phyloP scores from a whole-genome alignment of 139 green algal species.

The Closterium sp. region DNA sequence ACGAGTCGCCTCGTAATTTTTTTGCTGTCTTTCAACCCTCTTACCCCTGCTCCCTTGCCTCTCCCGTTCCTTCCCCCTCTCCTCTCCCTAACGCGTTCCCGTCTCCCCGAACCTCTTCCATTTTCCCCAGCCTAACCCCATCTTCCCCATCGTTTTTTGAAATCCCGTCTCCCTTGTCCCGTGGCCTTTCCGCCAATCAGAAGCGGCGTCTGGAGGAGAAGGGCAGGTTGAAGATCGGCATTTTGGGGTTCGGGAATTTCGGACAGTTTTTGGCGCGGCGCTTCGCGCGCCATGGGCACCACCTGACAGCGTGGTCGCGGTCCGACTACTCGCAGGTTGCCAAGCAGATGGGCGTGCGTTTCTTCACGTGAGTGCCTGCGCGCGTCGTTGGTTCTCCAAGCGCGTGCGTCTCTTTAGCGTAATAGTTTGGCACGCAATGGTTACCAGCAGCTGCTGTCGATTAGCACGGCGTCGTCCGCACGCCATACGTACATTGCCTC shows the following conservation, averaged over 20 bases:
- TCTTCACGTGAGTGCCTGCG: no score
- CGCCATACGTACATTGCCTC: no score
- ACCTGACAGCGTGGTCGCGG: slow-evolving; percentile 82
- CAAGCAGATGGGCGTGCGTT: slow-evolving; percentile 77
- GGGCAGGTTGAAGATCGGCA: slow-evolving; percentile 77
- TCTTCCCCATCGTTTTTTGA: neutral
- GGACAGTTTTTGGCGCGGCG: slow-evolving; percentile 94
- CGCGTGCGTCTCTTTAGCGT: no score
- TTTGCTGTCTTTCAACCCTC: no score
- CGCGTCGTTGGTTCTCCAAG: no score
- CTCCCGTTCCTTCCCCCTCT: neutral
- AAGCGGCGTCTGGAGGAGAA: slow-evolving; percentile 48
- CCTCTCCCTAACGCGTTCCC: no score
- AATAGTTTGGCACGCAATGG: no score
- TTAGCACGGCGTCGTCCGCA: no score
- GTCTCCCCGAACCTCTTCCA: neutral
- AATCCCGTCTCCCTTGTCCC: neutral
- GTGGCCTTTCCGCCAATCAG: neutral
- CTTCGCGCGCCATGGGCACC: slow-evolving; percentile 75
- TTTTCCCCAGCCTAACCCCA: no score
- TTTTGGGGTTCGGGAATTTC: slow-evolving; percentile 98
- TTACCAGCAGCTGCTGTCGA: no score
- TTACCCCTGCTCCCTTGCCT: no score
- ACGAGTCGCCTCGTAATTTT: neutral
- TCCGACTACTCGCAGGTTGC: slow-evolving; percentile 73